phyloP scores from a whole-genome alignment of 352 stramenopile species.

The Phytophthora hybrid region DNA sequence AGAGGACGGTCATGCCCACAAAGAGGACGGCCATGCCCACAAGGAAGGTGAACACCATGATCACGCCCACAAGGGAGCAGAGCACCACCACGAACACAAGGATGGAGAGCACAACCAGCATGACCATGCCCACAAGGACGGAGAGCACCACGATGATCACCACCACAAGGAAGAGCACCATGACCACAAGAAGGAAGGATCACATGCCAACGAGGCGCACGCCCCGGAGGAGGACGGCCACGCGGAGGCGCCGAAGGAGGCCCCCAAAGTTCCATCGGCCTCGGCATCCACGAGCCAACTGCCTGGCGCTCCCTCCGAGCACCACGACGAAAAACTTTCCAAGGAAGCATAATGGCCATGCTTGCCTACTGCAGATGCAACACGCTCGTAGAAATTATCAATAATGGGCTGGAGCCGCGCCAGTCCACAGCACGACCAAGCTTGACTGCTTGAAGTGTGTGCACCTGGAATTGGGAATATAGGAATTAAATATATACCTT shows the following conservation, averaged over 20 bases:
- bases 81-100: slow-evolving; percentile 12
- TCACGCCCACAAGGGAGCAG: slow-evolving; percentile 8
- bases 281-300: slow-evolving; percentile 32
- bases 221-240: slow-evolving; percentile 21
- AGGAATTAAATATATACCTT: slow-evolving; percentile 7
- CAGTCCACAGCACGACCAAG: slow-evolving; percentile 3
- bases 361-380: slow-evolving; percentile 5
- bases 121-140: background rate
- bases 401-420: background rate
- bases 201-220: slow-evolving; percentile 19
- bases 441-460: slow-evolving; percentile 21
- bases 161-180: slow-evolving; percentile 1
- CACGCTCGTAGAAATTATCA: slow-evolving; percentile 20
- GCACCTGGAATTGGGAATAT: background rate
- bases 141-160: background rate
- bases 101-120: background rate
- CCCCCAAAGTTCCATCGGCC: slow-evolving; percentile 7
- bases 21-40: slow-evolving; percentile 10
- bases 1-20: slow-evolving; percentile 13
- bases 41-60: slow-evolving; percentile 1
- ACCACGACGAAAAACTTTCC: slow-evolving; percentile 24
- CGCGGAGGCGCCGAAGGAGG: slow-evolving; percentile 29
- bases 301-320: slow-evolving; percentile 16
- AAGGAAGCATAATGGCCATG: slow-evolving; percentile 26
- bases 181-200: background rate